Conservation (phyloP, 352 stramenopile species). For the Lagenidium giganteum region DNA sequence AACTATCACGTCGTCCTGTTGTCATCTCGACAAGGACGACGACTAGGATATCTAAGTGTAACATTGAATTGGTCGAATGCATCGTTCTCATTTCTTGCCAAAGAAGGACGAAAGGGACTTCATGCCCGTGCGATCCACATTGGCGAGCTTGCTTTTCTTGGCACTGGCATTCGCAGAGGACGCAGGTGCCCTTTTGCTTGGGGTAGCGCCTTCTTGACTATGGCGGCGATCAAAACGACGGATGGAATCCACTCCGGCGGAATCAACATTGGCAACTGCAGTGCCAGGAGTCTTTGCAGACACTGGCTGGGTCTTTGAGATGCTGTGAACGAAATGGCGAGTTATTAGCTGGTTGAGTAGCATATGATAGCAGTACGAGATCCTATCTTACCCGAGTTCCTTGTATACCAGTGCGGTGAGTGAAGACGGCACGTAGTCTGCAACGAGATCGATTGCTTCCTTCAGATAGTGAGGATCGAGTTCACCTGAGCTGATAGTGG, state of each 20-base stretch:
- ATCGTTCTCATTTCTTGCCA: conserved; percentile 48
- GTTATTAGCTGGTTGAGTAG: not conserved
- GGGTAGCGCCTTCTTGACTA: conserved; percentile 14
- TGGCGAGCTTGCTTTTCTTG: conserved; percentile 81
- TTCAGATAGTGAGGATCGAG: conserved; percentile 23
- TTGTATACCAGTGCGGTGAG: conserved; percentile 40
- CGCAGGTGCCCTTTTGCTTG: conserved; percentile 33
- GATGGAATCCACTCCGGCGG: conserved; percentile 12
- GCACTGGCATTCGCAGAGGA: conserved; percentile 14
- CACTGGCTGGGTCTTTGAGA: not conserved
- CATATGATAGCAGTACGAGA: too few relatives aligned
- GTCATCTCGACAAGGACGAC: too few relatives aligned
- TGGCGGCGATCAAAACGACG: conserved; percentile 26
- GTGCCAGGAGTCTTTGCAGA: not conserved
- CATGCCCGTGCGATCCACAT: conserved; percentile 72
- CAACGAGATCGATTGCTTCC: conserved; percentile 52
- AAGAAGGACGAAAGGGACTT: conserved; percentile 85
- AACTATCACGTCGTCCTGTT: too few relatives aligned
- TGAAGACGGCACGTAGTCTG: conserved; percentile 45
- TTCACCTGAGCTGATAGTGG: conserved; percentile 4
- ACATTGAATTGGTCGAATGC: not conserved
- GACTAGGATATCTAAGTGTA: too few relatives aligned
- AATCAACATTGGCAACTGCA: not conserved
- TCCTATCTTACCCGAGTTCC: conserved; percentile 56
- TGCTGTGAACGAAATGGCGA: conserved; percentile 1